Base-by-base conservation (phyloP, 2,329 filamentous ascomycete genomes). In the Bipolaris victoriae region DNA sequence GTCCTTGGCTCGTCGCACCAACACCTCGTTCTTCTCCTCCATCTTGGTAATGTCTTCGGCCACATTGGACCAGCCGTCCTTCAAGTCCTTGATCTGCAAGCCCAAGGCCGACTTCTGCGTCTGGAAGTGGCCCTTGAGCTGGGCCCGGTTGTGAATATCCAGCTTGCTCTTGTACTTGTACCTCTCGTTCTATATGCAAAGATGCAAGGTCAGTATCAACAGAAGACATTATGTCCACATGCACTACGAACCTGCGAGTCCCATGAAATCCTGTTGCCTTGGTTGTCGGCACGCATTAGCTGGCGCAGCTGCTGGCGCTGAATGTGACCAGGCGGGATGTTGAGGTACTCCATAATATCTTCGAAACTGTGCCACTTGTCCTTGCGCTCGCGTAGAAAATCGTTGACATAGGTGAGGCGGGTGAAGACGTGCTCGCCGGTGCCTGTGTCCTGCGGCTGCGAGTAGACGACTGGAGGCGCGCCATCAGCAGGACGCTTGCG, bases 1-100 rank as follows among this genome's bases (percentile, higher is more conserved):
- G 75, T 98, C 94, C 80, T 98, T 98, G 54, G 93, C 93, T 60
- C 93, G 87, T 20, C 91, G 90, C 5, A 97, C 91, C 35, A 98
- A 83, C 44, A 98, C 83, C 76, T 89, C 89, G 71, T 93, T 89
- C 73, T 90, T 86, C 39, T 78, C 79, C 80, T 97, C 94, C 49
- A 99, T 83, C 65, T 86, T 82, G 61, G 90, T 85, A 73, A 99
- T 90, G 9, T 90, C 85, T 18, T 89, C 85, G 59, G 93, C 88
- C 70, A 92, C 96, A 68, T 89, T 88, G 22, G 89, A 88, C 95
- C 95, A 99, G 62, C 95, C 95, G 74, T 99, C 95, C 78, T 97
- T 96, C 60, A 99, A 84, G 69, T 97, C 92, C 75, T 92, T 92
- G 61, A 98, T 91, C 36, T 84, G 84, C 52, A 98, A 86, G 11